Base-by-base conservation (phyloP, 2,329 filamentous ascomycete species). In the Epichloe typhina region DNA sequence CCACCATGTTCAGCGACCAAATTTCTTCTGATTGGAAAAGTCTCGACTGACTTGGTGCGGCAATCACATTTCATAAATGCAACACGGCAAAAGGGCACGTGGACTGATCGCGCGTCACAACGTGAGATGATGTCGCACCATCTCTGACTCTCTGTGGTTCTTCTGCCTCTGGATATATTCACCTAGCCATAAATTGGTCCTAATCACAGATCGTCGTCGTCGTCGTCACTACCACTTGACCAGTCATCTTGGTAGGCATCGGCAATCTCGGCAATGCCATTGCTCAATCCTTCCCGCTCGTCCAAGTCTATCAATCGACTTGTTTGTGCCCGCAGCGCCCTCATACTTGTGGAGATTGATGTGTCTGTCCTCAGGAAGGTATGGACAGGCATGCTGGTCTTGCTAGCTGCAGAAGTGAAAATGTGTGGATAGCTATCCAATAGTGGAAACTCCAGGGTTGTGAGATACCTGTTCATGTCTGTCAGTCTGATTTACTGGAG, bases 171-270 rank as follows among this genome's bases (percentile, higher is more conserved):
- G 19, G 5, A 15, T 19, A 26, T 8, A 13, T 44, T 44, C 13
- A 33, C 12, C 23, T 21, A 5, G 12, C 40, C 7, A 42, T 12
- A 13, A 23, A 15, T 7, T 5, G 8, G 11, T 42, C 12, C 7
- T 33, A 44, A n/a, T 51, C 55, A 62, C n/a, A 64, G 46, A 33
- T 77, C 72, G 47, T 88, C 83, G 52, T 88, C 82, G 19, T 80
- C 83, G 8, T 81, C 75, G 58, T 87, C 85, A 52, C 80, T 84
- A 23, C 82, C 88, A 60, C 84, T 88, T 12, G 81, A 82, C 86
- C 88, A 95, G 1, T 88, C 88, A 54, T 93, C 87, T 58, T 88
- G 82, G 64, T 96, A 97, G 53, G 86, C 86, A 61, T 95, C 90
- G 1, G 85, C 84, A 59, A 97, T 82, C 53, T 86, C 84, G 23